Evolutionary conservation across 2,329 filamentous ascomycete species (phyloP).

Genomic region (Niveomyces coronatus): DNA sequence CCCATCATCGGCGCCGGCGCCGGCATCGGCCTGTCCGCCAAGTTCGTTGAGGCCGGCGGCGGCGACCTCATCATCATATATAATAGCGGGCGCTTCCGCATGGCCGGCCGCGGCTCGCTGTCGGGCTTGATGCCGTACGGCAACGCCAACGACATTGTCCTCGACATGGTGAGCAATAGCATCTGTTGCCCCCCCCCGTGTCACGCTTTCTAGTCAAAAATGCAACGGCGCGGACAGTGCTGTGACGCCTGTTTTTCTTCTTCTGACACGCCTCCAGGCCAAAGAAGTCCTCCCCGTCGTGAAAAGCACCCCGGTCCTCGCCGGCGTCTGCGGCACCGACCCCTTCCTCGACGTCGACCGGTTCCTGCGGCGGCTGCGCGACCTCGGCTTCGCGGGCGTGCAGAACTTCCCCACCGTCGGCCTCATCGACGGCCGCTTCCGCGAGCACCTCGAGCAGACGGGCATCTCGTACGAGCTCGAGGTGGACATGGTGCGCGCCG

Average conservation of each 20-base stretch:
- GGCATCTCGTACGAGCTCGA: slow-evolving; percentile 59
- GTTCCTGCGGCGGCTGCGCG: slow-evolving; percentile 50
- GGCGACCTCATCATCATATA: slow-evolving; percentile 63
- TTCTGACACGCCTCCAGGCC: slow-evolving; percentile 29
- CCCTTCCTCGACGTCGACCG: slow-evolving; percentile 52
- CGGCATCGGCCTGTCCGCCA: slow-evolving; percentile 60
- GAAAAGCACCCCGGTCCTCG: slow-evolving; percentile 52
- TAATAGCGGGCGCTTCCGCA: slow-evolving; percentile 62
- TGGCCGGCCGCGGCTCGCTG: slow-evolving; percentile 60
- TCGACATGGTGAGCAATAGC: slow-evolving; percentile 47
- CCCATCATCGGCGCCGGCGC: slow-evolving; percentile 60
- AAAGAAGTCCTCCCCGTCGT: slow-evolving; percentile 57
- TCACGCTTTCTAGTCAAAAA: no score
- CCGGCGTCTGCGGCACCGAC: slow-evolving; percentile 61
- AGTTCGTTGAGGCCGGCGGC: slow-evolving; percentile 58
- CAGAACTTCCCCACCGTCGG: slow-evolving; percentile 69
- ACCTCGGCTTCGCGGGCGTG: slow-evolving; percentile 56
- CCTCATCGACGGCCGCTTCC: slow-evolving; percentile 57
- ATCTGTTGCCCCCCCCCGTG: neutral
- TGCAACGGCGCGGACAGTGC: no score
- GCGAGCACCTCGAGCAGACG: slow-evolving; percentile 59
- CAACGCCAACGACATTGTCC: slow-evolving; percentile 58
- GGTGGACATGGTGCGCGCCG: slow-evolving; percentile 55
- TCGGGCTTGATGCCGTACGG: slow-evolving; percentile 63
- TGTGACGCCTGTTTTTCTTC: neutral